Base-by-base conservation (phyloP, 805 yeast species). In the Metschnikowia borealis region DNA sequence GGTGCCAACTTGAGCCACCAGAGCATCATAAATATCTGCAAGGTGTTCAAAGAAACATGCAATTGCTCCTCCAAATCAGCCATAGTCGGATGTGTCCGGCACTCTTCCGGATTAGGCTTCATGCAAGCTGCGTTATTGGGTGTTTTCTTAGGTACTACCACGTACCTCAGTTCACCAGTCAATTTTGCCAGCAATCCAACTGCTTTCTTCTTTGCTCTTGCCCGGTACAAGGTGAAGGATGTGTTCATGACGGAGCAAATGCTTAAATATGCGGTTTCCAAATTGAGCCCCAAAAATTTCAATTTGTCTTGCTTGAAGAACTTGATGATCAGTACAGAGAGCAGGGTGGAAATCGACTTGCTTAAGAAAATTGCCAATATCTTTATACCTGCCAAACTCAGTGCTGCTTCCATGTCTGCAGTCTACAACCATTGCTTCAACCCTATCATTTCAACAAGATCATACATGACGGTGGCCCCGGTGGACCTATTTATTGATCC, bases 11-110 rank as follows among this genome's bases (percentile, higher is more conserved):
- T 80, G 54, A 82, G 81, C 21, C 94, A 87, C 63, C 69, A 75
- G 38, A 78, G 81, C 45, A 70, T 94, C 11, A 67, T 91, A 57
- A 85, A 89, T 2, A 79, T 88, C 65, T 90, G 97, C 67, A 89
- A 91, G 60, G 87, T 88, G 18, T 78, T 89, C 62, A 92, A 94
- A 59, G 97, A 92, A 63, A 92, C 98, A 0, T 88, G 96, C 61
- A 92, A 89, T 53, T 74, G 94, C 68, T 77, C 84, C 13, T 79
- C 87, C 37, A 77, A 79, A 33, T 80, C 82, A 38, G 85, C 97
- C 0, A 73, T 94, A 6, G 75, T 92, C 38, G 96, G 96, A 0
- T 84, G 96, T 65, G 95, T 89, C 7, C 81, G 95, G 40, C 92
- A 91, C 57, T 81, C 89, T 1, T 69, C 79, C 2, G 97, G 97